phyloP scores from a whole-genome alignment of 2,329 filamentous ascomycete genomes.

The Pseudogymnoascus verrucosus region DNA sequence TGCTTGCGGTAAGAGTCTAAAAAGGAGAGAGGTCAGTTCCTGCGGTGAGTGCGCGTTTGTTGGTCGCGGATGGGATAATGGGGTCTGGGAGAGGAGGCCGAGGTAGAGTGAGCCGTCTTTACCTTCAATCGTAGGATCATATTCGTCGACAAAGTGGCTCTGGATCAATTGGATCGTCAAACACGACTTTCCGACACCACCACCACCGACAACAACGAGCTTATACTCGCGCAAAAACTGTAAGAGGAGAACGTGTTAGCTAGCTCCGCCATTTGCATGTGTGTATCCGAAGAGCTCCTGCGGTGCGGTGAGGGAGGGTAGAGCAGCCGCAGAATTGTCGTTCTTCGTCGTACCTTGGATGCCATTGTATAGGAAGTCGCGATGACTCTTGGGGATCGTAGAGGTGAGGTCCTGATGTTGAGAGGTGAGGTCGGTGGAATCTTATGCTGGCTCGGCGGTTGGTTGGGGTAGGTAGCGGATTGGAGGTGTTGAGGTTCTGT shows the following conservation, averaged over 20 bases:
- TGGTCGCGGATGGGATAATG: background rate
- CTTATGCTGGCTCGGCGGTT: background rate
- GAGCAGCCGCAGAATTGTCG: background rate
- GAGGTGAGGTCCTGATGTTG: background rate
- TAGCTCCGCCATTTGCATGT: conserved; percentile 1
- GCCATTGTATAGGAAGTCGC: conserved; percentile 26
- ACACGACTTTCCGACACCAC: conserved; percentile 98
- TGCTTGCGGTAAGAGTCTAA: conserved; percentile 99
- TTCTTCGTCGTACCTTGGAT: conserved; percentile 27
- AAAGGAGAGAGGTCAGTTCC: background rate
- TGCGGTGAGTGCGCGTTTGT: background rate
- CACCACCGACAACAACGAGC: conserved; percentile 92
- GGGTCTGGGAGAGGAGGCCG: conserved; percentile 9
- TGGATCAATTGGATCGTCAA: conserved; percentile 94
- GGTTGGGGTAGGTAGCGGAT: conserved; percentile 3
- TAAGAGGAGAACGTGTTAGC: background rate
- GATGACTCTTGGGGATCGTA: background rate
- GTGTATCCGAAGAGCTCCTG: background rate
- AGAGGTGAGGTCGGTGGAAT: background rate
- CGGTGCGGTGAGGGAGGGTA: background rate
- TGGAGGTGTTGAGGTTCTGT: conserved; percentile 7
- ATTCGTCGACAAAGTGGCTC: conserved; percentile 98
- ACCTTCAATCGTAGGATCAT: conserved; percentile 99
- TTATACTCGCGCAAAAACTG: conserved; percentile 90
- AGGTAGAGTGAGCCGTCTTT: conserved; percentile 26